Evolutionary conservation across 805 yeast species (phyloP).

Genomic region (Starmera amethionina): DNA sequence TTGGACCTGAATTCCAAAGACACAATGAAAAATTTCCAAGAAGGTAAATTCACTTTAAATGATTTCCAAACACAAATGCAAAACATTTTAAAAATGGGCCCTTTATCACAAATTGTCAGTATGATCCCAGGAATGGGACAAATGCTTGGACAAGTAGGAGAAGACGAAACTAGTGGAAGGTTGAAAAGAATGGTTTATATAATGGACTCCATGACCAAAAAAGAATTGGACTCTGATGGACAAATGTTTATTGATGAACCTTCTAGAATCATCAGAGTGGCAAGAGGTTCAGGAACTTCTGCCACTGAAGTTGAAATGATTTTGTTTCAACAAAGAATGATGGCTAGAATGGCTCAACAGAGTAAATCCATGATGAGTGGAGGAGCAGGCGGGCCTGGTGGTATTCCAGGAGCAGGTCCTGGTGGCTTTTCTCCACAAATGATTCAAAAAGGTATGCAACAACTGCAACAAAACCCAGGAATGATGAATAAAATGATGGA

Average conservation of each 20-base stretch:
- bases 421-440: slow-evolving; percentile 38
- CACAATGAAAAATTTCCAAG: slow-evolving; percentile 83
- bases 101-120: slow-evolving; percentile 83
- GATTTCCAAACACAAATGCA: slow-evolving; percentile 94
- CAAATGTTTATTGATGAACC: slow-evolving; percentile 72
- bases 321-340: slow-evolving; percentile 81
- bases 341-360: slow-evolving; percentile 85
- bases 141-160: slow-evolving; percentile 80
- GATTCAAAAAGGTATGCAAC: slow-evolving; percentile 46
- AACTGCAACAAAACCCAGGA: slow-evolving; percentile 60
- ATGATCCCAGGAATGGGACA: slow-evolving; percentile 93
- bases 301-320: slow-evolving; percentile 92
- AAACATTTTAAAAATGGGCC: slow-evolving; percentile 95
- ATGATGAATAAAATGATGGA: slow-evolving; percentile 66
- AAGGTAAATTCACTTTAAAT: slow-evolving; percentile 86
- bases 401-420: slow-evolving; percentile 30
- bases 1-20: slow-evolving; percentile 83
- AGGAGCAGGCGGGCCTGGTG: slow-evolving; percentile 43
- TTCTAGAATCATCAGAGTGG: slow-evolving; percentile 77
- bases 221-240: slow-evolving; percentile 89
- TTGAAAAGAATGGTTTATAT: slow-evolving; percentile 84
- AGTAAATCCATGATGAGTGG: slow-evolving; percentile 40
- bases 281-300: slow-evolving; percentile 89
- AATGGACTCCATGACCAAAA: slow-evolving; percentile 91
- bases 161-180: slow-evolving; percentile 79